Evolutionary conservation across 306 rosid genomes (phyloP), one percentile per base, ranked within the genome.

Genomic region (Dicorynia guianensis): DNA sequence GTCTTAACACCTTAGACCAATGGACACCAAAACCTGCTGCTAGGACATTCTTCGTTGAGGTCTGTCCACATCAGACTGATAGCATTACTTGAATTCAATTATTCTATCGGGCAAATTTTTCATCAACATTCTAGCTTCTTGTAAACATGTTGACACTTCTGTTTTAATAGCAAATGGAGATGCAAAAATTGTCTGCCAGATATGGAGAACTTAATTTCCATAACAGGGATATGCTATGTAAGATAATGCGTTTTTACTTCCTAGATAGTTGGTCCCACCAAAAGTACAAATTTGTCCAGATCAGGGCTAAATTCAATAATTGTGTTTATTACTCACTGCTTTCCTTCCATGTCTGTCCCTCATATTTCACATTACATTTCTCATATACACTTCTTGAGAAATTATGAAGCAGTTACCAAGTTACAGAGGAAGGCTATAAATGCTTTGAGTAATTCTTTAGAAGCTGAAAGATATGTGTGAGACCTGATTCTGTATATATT

Each of bases 361-460:
- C 7, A 64, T 8, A 18, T 64, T 43, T 36, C 11, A 9, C 11
- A 9, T n/a, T 10, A n/a, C 18, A 34, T 44, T 64, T 11, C 48
- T 67, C 46, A 34, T 49, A 15, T 8, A 47, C 30, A n/a, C 7
- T 46, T 47, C 12, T 19, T 1, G 60, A 60, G 44, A 40, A 42
- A 67, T 61, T 65, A 39, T 15, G 60, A 11, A 49, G 47, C 15
- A 58, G 15, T 50, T 50, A 10, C 6, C 4, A 17, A 4, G 7
- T 40, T 40, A 40, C 6, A 40, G 61, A 70, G 67, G 82, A 64
- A 71, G 47, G 47, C 12, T 14, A 11, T 53, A 36, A 19, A 54
- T 53, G 42, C 6, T 74, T 47, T 34, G 17, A 12, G 13, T 36
- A 57, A 48, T 19, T 67, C 56, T 73, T 72, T 50, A 13, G 48